A percentile compares a stretch with the other conserved stretches of the same genome.
phyloP scores from a whole-genome alignment of 2,329 filamentous ascomycete genomes.

The Diaporthe sp. region DNA sequence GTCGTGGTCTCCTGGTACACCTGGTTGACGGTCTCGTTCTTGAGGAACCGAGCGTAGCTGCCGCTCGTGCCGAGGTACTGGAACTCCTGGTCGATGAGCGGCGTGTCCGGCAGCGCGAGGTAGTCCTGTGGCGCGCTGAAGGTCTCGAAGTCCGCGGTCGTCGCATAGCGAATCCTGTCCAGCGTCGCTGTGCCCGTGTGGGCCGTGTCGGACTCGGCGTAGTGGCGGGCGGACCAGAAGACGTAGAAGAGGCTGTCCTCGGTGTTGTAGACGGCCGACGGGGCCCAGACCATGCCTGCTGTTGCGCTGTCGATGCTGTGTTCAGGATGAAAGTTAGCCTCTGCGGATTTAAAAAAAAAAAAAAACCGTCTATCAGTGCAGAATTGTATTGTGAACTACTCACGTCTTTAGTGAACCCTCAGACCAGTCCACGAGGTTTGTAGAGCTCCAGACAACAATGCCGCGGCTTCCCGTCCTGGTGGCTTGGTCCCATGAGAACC shows the following conservation, averaged over 20 bases:
- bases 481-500: conserved; percentile 54
- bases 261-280: conserved; percentile 55
- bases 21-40: conserved; percentile 63
- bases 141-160: conserved; percentile 63
- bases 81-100: conserved; percentile 66
- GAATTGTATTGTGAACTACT: neutral
- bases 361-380: no score
- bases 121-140: conserved; percentile 62
- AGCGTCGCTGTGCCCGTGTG: conserved; percentile 60
- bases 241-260: conserved; percentile 58
- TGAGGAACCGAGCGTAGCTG: conserved; percentile 62
- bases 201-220: conserved; percentile 56
- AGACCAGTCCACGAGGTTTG: conserved; percentile 54
- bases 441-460: conserved; percentile 55
- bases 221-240: conserved; percentile 63
- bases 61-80: conserved; percentile 57
- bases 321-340: neutral
- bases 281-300: conserved; percentile 56
- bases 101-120: conserved; percentile 55
- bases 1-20: conserved; percentile 63
- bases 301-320: conserved; percentile 51
- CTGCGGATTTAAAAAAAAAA: neutral
- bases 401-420: conserved; percentile 45
- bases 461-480: conserved; percentile 53
- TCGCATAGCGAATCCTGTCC: conserved; percentile 63